phyloP scores from a whole-genome alignment of 129 eudicot genomes.

The Lonicera japonica region DNA sequence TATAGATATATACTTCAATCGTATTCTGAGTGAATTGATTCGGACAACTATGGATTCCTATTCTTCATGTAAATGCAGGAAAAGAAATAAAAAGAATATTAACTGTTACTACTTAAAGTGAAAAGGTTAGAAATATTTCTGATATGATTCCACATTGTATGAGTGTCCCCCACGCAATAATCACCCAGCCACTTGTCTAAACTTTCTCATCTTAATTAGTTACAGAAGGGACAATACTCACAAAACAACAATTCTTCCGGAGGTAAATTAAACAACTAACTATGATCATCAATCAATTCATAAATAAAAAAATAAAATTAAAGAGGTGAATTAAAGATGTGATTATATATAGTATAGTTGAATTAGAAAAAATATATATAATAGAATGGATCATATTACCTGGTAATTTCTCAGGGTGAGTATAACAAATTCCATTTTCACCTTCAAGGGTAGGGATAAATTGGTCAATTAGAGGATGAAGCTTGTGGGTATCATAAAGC shows the following conservation, averaged over 20 bases:
- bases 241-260: too few species aligned
- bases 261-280: too few species aligned
- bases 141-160: neutral
- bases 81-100: neutral
- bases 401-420: constrained; percentile 94
- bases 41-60: too few species aligned
- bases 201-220: constrained; percentile 7
- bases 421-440: constrained; percentile 91
- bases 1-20: too few species aligned
- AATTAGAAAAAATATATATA: too few species aligned
- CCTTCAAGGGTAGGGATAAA: constrained; percentile 88
- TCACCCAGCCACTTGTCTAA: constrained; percentile 6
- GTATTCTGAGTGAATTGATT: too few species aligned
- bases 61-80: neutral
- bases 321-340: neutral
- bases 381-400: too few species aligned
- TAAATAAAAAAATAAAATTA: neutral
- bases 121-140: neutral
- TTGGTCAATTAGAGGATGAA: constrained; percentile 82
- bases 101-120: neutral
- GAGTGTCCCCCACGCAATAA: constrained; percentile 25
- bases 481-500: constrained; percentile 34
- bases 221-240: constrained; percentile 6
- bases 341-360: too few species aligned
- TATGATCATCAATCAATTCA: neutral